phyloP scores from a whole-genome alignment of 805 yeast species.

The Komagataella phaffii region DNA sequence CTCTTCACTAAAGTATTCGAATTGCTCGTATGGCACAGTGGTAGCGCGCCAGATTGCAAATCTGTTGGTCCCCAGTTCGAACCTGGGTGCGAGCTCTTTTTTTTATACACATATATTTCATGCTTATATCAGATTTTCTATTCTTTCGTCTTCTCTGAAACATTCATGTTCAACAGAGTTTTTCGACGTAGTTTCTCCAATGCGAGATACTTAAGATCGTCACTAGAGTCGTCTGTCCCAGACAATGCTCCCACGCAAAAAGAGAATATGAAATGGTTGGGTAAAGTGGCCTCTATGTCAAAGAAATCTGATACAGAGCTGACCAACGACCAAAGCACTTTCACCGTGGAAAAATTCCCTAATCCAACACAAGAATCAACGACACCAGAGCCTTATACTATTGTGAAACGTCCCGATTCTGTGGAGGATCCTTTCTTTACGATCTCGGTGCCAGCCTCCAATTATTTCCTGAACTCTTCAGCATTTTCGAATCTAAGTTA shows the following conservation, averaged over 20 bases:
- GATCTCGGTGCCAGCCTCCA: conserved; percentile 16
- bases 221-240: conserved; percentile 7
- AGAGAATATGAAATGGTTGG: conserved; percentile 20
- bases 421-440: conserved; percentile 11
- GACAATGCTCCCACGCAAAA: conserved; percentile 21
- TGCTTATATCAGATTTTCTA: background rate
- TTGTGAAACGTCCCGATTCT: background rate
- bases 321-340: background rate
- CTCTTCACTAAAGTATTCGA: background rate
- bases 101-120: conserved; percentile 13
- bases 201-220: background rate
- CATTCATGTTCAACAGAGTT: background rate
- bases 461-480: conserved; percentile 20
- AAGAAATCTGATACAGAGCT: background rate
- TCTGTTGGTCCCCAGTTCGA: conserved; percentile 98
- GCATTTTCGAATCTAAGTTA: conserved; percentile 22
- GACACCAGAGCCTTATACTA: conserved; percentile 7
- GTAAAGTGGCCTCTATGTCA: conserved; percentile 3
- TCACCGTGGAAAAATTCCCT: conserved; percentile 1
- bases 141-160: background rate
- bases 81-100: conserved; percentile 74
- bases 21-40: conserved; percentile 64
- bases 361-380: conserved; percentile 8
- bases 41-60: conserved; percentile 99
- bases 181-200: background rate